Base-by-base conservation (phyloP, 2,329 filamentous ascomycete genomes). In the Apiospora saccharicola region DNA sequence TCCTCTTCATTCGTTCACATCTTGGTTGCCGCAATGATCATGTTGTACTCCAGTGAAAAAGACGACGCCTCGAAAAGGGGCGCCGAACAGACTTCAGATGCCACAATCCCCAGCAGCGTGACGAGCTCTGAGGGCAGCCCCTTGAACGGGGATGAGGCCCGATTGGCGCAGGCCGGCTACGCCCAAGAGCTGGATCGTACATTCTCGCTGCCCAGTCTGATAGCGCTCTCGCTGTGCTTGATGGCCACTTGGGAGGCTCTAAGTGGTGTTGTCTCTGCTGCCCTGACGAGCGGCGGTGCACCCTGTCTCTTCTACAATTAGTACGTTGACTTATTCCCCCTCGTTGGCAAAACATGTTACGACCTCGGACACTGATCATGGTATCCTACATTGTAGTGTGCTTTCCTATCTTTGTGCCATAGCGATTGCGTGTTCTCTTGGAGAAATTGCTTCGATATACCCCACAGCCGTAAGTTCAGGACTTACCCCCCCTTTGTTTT, bases 181-280 rank as follows among this genome's bases (percentile, higher is more conserved):
- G 8, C 68, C 22, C 78, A 80, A 44, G 78, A 81, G 61, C 80
- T 85, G 4, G 69, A 74, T 34, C 72, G 75, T 22, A 71, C 72
- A 24, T 85, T 86, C 75, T 84, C 84, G 0, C 74, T 87, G 1
- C 83, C 83, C 75, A 84, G 85, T 0, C 78, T 88, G 1, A 81
- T 81, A 19, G 80, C 81, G 4, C 77, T 88, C 7, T 84, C 84
- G 67, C 77, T 87, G 10, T 86, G 84, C 67, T 78, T 88, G 64
- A 87, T 87, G 85, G 86, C 82, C 49, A 87, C 86, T 13, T 88
- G 85, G 86, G 86, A 88, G 71, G 85, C 86, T 0, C 76, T 87
- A 3, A 83, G 83, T 0, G 83, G 83, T 1, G 85, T 87, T 5
- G 80, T 88, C 14, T 81, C 83, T 2, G 80, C 81, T 4, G 85